These are phyloP conservation scores for Leersia perrieri DNA, from an alignment of 176 grass and related monocot genomes.

Conservation along the genomic window DNA sequence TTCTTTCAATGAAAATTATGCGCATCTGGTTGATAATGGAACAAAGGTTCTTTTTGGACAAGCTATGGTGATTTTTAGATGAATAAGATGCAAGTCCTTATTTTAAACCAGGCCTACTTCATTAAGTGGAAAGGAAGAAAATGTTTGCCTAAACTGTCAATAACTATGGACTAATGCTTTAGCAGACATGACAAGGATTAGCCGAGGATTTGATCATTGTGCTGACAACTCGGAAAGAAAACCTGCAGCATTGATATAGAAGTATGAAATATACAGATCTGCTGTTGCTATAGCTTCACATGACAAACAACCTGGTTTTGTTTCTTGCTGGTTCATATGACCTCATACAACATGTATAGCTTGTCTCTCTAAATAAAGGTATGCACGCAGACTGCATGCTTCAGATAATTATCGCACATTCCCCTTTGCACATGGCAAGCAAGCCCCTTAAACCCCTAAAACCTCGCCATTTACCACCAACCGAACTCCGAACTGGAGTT, in stretches of 20 bases:
- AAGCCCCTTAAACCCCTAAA: constrained; percentile 20
- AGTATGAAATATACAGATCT: neutral
- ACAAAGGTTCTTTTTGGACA: neutral
- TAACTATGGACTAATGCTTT: neutral
- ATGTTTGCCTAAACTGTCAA: neutral
- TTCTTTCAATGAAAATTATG: neutral
- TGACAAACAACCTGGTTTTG: neutral
- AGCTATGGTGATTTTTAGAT: neutral
- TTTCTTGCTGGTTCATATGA: neutral
- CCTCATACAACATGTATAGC: neutral
- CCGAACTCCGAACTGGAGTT: neutral
- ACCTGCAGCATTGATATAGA: neutral
- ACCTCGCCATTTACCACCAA: neutral
- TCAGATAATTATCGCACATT: neutral
- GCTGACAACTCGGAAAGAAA: neutral
- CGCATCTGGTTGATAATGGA: neutral
- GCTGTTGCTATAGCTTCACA: neutral
- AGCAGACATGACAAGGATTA: neutral
- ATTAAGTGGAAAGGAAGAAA: neutral
- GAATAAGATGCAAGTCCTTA: neutral
- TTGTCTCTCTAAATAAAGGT: neutral
- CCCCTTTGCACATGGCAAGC: neutral
- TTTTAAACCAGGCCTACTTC: neutral
- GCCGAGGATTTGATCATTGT: neutral
- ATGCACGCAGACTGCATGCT: neutral